These are phyloP conservation scores for Moricandia moricandioides DNA, from an alignment of 345 rosid genomes.

Conservation along the genomic window DNA sequence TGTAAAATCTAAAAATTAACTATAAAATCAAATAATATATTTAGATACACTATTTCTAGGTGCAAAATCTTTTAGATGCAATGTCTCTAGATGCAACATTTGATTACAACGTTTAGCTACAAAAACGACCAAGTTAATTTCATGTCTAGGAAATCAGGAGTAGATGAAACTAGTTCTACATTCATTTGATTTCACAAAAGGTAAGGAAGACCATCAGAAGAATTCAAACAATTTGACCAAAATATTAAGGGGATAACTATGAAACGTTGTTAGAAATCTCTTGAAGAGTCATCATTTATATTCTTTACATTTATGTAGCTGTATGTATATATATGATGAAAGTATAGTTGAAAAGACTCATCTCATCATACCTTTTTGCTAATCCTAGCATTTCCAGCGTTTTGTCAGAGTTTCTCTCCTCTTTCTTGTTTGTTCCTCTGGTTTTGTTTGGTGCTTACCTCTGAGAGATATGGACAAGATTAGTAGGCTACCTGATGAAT, in stretches of 20 bases:
- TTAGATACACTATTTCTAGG: no score
- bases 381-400: neutral
- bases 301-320: neutral
- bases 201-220: neutral
- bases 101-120: neutral
- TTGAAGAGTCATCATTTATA: neutral
- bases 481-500: neutral
- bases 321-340: neutral
- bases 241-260: neutral
- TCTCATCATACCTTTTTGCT: neutral
- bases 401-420: neutral
- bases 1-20: no score
- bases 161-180: neutral
- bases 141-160: neutral
- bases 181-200: neutral
- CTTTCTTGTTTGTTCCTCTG: neutral
- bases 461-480: constrained; percentile 7
- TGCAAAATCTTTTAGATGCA: neutral
- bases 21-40: no score
- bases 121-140: neutral
- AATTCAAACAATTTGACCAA: neutral
- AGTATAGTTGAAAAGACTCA: neutral
- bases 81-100: neutral
- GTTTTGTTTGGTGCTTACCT: neutral
- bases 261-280: neutral